Conservation (phyloP, 768 basidiomycete genomes). For the Leucocoprinus birnbaumii region DNA sequence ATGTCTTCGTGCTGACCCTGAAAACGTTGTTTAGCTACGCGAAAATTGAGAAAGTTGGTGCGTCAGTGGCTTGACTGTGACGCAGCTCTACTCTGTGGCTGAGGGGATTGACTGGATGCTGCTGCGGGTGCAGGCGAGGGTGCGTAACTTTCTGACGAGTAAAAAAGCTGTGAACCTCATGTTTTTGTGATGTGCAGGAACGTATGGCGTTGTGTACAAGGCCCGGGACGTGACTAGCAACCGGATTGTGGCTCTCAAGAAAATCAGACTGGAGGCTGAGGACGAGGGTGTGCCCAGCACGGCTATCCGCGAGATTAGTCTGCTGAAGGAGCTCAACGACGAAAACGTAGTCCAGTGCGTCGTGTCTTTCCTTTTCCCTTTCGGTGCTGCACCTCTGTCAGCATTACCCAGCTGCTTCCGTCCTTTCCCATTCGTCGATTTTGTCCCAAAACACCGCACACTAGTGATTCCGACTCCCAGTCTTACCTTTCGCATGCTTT, state of each 20-base stretch:
- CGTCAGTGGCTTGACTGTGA: conserved; percentile 35
- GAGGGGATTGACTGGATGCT: conserved; percentile 14
- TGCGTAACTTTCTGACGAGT: conserved; percentile 14
- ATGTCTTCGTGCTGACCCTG: conserved; percentile 15
- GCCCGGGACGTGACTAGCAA: conserved; percentile 80
- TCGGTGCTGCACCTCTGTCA: not conserved
- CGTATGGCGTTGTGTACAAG: conserved; percentile 98
- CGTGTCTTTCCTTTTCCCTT: conserved; percentile 1
- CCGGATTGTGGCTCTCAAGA: conserved; percentile 93
- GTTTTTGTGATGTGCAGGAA: conserved; percentile 53
- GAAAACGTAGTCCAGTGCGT: conserved; percentile 91
- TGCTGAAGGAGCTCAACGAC: conserved; percentile 95
- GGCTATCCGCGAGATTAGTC: conserved; percentile 95
- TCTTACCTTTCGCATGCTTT: conserved; percentile 1
- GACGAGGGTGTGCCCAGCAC: conserved; percentile 99
- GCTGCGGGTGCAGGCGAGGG: conserved; percentile 39
- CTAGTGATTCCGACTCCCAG: not conserved
- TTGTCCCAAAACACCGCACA: conserved; percentile 4
- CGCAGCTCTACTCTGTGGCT: conserved; percentile 5
- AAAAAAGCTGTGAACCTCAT: not conserved
- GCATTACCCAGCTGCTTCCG: too few species aligned
- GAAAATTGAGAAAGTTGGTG: conserved; percentile 98
- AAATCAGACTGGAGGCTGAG: conserved; percentile 96
- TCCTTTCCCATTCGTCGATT: not conserved
- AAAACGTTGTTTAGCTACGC: conserved; percentile 68